phyloP scores from a whole-genome alignment of 345 rosid genomes.

The Cardiospermum halicacabum region DNA sequence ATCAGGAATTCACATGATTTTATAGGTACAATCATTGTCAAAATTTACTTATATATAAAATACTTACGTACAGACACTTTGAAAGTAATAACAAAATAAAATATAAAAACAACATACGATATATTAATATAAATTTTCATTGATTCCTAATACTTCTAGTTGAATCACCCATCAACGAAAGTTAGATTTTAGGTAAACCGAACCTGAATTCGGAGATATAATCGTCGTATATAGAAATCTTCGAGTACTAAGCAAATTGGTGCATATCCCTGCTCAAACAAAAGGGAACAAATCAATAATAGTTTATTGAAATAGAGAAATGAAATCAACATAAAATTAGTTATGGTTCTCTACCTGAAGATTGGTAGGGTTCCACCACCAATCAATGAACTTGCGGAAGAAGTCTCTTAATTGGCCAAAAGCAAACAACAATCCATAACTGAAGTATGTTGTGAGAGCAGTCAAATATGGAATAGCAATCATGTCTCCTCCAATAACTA shows the following conservation, averaged over 20 bases:
- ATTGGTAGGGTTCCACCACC: conserved; percentile 54
- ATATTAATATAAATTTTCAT: not conserved
- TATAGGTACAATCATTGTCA: too few species aligned
- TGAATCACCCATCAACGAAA: too few species aligned
- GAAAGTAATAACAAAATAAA: too few species aligned
- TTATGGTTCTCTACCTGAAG: conserved; percentile 56
- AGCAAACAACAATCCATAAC: conserved; percentile 70
- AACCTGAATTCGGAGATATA: conserved; percentile 92
- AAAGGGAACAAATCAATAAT: not conserved
- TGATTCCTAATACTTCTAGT: not conserved
- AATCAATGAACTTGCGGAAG: conserved; percentile 58
- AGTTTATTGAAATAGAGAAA: too few species aligned
- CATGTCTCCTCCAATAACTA: too few species aligned
- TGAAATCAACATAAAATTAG: too few species aligned
- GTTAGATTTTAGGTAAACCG: too few species aligned
- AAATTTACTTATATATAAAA: too few species aligned
- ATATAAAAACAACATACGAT: too few species aligned
- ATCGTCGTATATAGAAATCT: conserved; percentile 84
- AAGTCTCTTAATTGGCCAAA: conserved; percentile 83
- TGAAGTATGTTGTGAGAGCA: conserved; percentile 67
- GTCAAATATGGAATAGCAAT: conserved; percentile 70
- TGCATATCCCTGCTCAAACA: conserved; percentile 61
- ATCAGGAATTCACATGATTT: too few species aligned
- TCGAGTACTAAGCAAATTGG: conserved; percentile 90
- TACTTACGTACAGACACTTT: too few species aligned